Evolutionary conservation across 2,329 filamentous ascomycete species (phyloP).

Genomic region (Xylariomycetidae sp.): DNA sequence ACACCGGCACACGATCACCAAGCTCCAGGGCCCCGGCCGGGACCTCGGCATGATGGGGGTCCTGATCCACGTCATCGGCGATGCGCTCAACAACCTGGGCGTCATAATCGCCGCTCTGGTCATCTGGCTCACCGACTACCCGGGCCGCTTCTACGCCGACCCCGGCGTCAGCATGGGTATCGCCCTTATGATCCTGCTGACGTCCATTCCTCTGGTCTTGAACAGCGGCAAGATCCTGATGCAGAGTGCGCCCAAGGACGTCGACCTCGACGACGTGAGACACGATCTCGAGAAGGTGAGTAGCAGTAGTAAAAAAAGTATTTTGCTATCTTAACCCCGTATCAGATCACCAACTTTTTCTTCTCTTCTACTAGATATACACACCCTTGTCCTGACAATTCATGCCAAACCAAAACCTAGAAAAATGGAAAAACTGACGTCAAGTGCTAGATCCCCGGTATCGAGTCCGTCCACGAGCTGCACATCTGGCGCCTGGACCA

Average conservation of each 20-base stretch:
- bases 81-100: constrained; percentile 71
- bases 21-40: constrained; percentile 32
- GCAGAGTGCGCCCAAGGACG: constrained; percentile 57
- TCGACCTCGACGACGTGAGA: constrained; percentile 59
- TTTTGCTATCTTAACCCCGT: neutral
- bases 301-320: neutral
- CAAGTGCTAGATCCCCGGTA: constrained; percentile 53
- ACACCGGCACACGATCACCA: constrained; percentile 41
- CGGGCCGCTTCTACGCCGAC: constrained; percentile 64
- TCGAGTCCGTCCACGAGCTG: constrained; percentile 65
- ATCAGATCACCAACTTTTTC: neutral
- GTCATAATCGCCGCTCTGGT: constrained; percentile 66
- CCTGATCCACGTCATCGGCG: constrained; percentile 65
- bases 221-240: constrained; percentile 62
- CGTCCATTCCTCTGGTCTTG: constrained; percentile 58
- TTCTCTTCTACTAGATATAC: neutral
- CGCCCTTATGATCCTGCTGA: constrained; percentile 65
- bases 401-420: too few relatives aligned
- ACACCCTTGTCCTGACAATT: too few relatives aligned
- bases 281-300: constrained; percentile 62
- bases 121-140: constrained; percentile 60
- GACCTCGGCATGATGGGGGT: constrained; percentile 71
- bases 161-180: constrained; percentile 66
- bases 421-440: too few relatives aligned
- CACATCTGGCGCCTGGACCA: constrained; percentile 73